Percentiles rank a stretch among this genome's conserved stretches.
Conservation (phyloP, 352 stramenopile genomes). For the Phytophthora megakarya region DNA sequence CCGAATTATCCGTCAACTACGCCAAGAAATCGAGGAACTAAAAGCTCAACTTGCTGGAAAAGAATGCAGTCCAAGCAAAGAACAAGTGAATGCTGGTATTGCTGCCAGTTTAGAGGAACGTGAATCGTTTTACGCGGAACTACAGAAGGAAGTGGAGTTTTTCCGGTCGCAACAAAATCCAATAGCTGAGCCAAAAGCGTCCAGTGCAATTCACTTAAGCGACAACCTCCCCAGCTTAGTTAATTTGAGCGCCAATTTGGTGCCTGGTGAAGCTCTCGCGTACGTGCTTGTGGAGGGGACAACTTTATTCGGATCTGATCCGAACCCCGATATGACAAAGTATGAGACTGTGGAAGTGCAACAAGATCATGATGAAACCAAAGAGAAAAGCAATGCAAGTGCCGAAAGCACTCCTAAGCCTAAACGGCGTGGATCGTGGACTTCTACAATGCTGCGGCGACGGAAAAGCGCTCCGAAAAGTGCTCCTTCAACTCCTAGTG, state of each 20-base stretch:
- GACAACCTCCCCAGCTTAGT: conserved; percentile 51
- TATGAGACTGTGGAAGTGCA: conserved; percentile 16
- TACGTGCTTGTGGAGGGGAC: conserved; percentile 50
- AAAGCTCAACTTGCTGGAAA: conserved; percentile 43
- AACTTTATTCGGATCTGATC: conserved; percentile 54
- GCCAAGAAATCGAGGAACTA: conserved; percentile 72
- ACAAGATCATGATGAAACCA: conserved; percentile 2
- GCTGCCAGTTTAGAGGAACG: conserved; percentile 49
- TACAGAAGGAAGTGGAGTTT: conserved; percentile 57
- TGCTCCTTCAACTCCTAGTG: conserved; percentile 25
- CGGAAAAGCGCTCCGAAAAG: conserved; percentile 29
- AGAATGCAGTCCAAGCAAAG: conserved; percentile 38
- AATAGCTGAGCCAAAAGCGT: neutral
- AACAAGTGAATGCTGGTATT: conserved; percentile 33
- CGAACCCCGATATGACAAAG: conserved; percentile 16
- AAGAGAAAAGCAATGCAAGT: conserved; percentile 16
- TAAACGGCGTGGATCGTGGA: conserved; percentile 43
- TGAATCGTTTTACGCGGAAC: conserved; percentile 51
- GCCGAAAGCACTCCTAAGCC: conserved; percentile 4
- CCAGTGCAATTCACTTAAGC: conserved; percentile 36
- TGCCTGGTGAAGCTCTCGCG: conserved; percentile 38
- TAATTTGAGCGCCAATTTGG: conserved; percentile 43
- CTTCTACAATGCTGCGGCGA: conserved; percentile 44
- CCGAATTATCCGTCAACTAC: conserved; percentile 74
- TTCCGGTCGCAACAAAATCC: conserved; percentile 43